Evolutionary conservation across 306 rosid species (phyloP).

Genomic region (Luffa aegyptiaca): DNA sequence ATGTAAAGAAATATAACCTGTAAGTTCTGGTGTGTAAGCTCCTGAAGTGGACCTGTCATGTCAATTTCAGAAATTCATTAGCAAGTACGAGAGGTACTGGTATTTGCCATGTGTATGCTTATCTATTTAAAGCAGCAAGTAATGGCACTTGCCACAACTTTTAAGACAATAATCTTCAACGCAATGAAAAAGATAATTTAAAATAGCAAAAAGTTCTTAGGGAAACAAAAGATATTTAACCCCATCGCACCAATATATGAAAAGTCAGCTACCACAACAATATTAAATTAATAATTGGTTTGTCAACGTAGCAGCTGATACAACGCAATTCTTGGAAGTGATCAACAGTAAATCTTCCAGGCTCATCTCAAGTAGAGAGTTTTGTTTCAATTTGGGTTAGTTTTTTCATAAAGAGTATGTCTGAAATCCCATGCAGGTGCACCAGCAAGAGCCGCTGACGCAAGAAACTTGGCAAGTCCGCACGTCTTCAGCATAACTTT

Average conservation of each 20-base stretch:
- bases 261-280: background rate
- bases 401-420: background rate
- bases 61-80: conserved; percentile 10
- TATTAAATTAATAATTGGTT: background rate
- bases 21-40: conserved; percentile 2
- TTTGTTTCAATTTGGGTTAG: background rate
- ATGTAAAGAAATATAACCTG: conserved; percentile 1
- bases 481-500: background rate
- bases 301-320: conserved; percentile 1
- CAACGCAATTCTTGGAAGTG: background rate
- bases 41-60: conserved; percentile 11
- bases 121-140: background rate
- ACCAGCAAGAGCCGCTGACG: background rate
- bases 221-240: background rate
- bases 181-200: background rate
- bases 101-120: background rate
- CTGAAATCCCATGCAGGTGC: background rate
- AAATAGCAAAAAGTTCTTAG: background rate
- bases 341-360: background rate
- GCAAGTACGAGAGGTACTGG: conserved; percentile 6
- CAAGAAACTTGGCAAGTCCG: background rate
- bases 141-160: background rate
- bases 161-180: background rate
- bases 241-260: background rate
- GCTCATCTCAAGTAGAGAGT: background rate